Evolutionary conservation across 1,139 yeast species (phyloP), one percentile per base, ranked within the genome.

Genomic region (Candida glucosophila): DNA sequence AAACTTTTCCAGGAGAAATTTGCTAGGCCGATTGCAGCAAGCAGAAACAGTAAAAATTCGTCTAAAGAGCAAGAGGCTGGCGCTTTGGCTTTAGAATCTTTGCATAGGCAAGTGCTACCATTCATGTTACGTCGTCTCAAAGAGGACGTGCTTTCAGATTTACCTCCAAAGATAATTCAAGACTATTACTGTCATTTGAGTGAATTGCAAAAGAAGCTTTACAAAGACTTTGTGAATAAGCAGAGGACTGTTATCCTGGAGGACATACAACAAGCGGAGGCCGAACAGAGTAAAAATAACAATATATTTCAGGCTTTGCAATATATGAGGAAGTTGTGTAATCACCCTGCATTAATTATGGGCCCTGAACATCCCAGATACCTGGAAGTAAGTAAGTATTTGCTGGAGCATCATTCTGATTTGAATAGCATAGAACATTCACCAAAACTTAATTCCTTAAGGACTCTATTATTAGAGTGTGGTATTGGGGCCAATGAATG

Each of bases 271-370:
- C 44, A 44, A 6, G 43, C 41, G 3, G 68, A 63, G 22, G 59
- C 52, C 10, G 58, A 49, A 12, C 61, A 58, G 34, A 70, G 67
- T 27, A 73, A 73, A 29, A 85, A 86, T 47, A 86, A 88, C 30
- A 98, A 92, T 49, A 86, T 92, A 33, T 92, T 92, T 77, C 98
- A 90, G 52, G 96, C 95, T 0, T 67, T 92, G 40, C 97, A 92
- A 50, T 92, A 92, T 48, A 86, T 92, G 96, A 71, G 98, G 37
- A 92, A 92, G 51, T 63, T 92, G 29, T 92, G 98, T 59, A 92
- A 92, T 47, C 98, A 90, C 53, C 98, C 98, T 5, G 82, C 95
- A 4, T 69, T 92, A 35, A 96, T 92, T n/a, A 57, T 88, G 31
- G 74, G 83, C 15, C 75, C 81, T 9, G 72, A 72, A 33, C 97